Evolutionary conservation across 2,329 filamentous ascomycete species (phyloP).

Genomic region (Ilyonectria mors-panacis): DNA sequence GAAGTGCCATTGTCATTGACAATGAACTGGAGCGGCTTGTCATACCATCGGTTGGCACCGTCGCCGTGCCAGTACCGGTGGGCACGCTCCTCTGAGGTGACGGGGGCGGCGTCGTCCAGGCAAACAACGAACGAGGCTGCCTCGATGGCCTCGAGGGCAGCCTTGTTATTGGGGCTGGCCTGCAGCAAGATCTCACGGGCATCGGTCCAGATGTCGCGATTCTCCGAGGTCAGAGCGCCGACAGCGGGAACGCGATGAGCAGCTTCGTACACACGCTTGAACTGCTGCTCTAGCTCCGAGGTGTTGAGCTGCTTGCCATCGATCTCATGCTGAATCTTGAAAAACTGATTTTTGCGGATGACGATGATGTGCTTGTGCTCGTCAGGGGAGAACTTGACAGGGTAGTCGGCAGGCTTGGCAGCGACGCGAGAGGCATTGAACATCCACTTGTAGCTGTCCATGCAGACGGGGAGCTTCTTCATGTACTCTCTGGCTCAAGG

Average conservation of each 20-base stretch:
- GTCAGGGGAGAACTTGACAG: slow-evolving; percentile 81
- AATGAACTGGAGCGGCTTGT: slow-evolving; percentile 98
- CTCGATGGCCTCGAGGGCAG: slow-evolving; percentile 85
- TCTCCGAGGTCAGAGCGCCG: slow-evolving; percentile 89
- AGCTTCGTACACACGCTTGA: slow-evolving; percentile 85
- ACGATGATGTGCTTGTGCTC: slow-evolving; percentile 91
- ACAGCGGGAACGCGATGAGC: slow-evolving; percentile 81
- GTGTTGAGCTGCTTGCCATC: slow-evolving; percentile 89
- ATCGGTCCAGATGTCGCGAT: slow-evolving; percentile 93
- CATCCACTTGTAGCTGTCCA: slow-evolving; percentile 99
- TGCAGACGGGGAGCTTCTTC: slow-evolving; percentile 97
- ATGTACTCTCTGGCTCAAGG: slow-evolving; percentile 98
- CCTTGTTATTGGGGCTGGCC: slow-evolving; percentile 84
- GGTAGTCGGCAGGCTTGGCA: slow-evolving; percentile 84
- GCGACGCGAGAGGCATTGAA: slow-evolving; percentile 94
- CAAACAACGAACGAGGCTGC: slow-evolving; percentile 92
- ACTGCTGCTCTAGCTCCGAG: slow-evolving; percentile 90
- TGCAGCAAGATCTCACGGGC: slow-evolving; percentile 82
- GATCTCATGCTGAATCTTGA: slow-evolving; percentile 88
- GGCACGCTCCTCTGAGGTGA: slow-evolving; percentile 95
- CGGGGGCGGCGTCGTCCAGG: slow-evolving; percentile 90
- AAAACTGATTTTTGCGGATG: slow-evolving; percentile 97
- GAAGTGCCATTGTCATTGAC: slow-evolving; percentile 98
- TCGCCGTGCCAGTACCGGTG: slow-evolving; percentile 99
- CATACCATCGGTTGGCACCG: slow-evolving; percentile 95